Conservation (phyloP, 352 stramenopile species). For the Phytophthora quininea region DNA sequence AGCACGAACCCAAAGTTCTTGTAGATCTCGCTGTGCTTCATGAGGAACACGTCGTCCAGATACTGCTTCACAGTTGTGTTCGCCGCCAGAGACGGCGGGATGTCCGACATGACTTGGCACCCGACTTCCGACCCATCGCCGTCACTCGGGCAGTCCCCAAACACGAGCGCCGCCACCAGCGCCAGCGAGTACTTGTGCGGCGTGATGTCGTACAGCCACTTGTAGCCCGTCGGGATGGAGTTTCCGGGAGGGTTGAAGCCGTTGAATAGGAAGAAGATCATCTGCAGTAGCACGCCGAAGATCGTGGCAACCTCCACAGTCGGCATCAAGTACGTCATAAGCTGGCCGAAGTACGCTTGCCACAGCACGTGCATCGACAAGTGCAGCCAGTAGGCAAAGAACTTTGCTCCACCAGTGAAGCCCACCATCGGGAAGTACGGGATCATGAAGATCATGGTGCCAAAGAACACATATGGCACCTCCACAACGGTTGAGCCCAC, state of each 20-base stretch:
- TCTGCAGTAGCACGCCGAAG: neutral
- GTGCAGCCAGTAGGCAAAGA: constrained; percentile 52
- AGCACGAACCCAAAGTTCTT: neutral
- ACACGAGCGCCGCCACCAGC: neutral
- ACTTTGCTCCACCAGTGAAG: constrained; percentile 3
- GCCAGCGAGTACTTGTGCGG: neutral
- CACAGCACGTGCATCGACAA: constrained; percentile 32
- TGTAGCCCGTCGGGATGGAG: neutral
- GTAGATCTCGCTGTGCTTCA: neutral
- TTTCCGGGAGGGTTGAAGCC: neutral
- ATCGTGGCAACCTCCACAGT: neutral
- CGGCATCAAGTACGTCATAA: constrained; percentile 20
- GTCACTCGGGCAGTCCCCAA: neutral
- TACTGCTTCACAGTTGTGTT: neutral
- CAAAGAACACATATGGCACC: neutral
- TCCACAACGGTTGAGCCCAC: neutral
- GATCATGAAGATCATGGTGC: neutral
- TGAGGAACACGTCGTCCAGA: neutral
- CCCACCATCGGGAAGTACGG: neutral
- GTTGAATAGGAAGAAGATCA: neutral
- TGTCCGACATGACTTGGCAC: neutral
- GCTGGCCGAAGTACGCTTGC: constrained; percentile 34
- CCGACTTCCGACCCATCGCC: neutral
- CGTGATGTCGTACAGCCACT: neutral
- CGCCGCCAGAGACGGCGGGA: neutral